These are phyloP conservation scores for Dendrobium nobile DNA, from an alignment of 106 monocot species.

Conservation along the genomic window DNA sequence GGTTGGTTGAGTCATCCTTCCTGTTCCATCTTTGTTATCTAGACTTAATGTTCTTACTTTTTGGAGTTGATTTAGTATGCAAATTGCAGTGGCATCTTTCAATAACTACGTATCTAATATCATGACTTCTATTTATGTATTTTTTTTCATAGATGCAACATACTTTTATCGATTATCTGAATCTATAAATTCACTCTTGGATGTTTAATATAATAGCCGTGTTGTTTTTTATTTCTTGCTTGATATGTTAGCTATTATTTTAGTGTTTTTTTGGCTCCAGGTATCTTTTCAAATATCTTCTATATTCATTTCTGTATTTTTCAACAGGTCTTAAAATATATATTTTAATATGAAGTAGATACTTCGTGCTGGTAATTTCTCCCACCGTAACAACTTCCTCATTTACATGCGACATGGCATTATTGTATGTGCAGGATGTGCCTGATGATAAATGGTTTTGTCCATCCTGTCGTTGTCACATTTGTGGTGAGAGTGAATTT, in stretches of 20 bases:
- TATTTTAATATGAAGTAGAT: not conserved
- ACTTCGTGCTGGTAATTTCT: not conserved
- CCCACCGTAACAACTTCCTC: not conserved
- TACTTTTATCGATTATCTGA: not conserved
- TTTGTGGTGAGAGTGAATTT: constrained; percentile 55
- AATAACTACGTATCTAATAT: not conserved
- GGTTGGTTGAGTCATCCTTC: not conserved
- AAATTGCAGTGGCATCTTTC: not conserved
- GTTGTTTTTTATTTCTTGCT: not conserved
- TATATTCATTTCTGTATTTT: too few relatives aligned
- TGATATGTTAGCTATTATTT: not conserved
- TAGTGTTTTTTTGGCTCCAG: not conserved
- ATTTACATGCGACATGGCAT: not conserved
- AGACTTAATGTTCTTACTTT: not conserved
- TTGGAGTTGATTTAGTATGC: not conserved
- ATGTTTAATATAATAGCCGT: not conserved
- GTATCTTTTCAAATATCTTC: too few relatives aligned
- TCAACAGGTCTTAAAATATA: too few relatives aligned
- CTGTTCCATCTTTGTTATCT: not conserved
- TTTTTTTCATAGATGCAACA: not conserved
- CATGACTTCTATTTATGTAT: not conserved
- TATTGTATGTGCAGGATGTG: constrained; percentile 30
- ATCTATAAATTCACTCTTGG: not conserved
- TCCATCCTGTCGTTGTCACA: constrained; percentile 52
- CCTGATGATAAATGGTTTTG: constrained; percentile 74